Conservation (phyloP, 1,284 basidiomycete species). For the Cutaneotrichosporon dermatis region DNA sequence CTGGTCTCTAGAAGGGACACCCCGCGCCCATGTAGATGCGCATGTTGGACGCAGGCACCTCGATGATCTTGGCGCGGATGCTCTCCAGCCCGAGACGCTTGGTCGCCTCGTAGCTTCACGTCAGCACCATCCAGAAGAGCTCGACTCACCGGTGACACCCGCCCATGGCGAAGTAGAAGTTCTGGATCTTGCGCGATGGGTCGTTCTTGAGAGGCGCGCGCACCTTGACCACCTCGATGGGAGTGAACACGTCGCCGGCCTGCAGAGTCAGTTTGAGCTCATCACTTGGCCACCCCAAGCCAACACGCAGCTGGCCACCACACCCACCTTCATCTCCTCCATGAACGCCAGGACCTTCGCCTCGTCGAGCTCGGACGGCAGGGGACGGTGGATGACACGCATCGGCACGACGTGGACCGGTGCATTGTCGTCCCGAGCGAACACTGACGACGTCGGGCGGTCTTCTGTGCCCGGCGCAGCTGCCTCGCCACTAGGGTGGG, state of each 20-base stretch:
- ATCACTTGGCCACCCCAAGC: neutral
- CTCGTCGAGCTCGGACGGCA: constrained; percentile 48
- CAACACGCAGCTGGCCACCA: neutral
- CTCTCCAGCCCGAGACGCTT: constrained; percentile 43
- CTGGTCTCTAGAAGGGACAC: constrained; percentile 37
- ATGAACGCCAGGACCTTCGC: constrained; percentile 47
- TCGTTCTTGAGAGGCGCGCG: constrained; percentile 35
- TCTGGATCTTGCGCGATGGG: constrained; percentile 27
- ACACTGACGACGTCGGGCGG: constrained; percentile 30
- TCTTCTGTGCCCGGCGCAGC: neutral
- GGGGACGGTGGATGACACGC: constrained; percentile 46
- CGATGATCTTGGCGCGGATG: constrained; percentile 47
- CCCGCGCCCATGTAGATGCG: constrained; percentile 46
- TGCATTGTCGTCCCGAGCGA: constrained; percentile 26
- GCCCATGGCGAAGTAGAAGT: constrained; percentile 49
- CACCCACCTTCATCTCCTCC: constrained; percentile 47
- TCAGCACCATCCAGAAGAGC: neutral
- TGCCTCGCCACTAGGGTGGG: neutral
- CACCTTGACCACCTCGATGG: constrained; percentile 49
- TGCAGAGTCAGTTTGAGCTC: constrained; percentile 14
- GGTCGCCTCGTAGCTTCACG: constrained; percentile 46
- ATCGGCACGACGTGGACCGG: constrained; percentile 46
- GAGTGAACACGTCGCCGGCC: constrained; percentile 48
- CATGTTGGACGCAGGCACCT: constrained; percentile 46
- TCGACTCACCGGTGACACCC: constrained; percentile 44